Evolutionary conservation across 2,329 filamentous ascomycete species (phyloP).

Genomic region (Rhynchosporium secalis): DNA sequence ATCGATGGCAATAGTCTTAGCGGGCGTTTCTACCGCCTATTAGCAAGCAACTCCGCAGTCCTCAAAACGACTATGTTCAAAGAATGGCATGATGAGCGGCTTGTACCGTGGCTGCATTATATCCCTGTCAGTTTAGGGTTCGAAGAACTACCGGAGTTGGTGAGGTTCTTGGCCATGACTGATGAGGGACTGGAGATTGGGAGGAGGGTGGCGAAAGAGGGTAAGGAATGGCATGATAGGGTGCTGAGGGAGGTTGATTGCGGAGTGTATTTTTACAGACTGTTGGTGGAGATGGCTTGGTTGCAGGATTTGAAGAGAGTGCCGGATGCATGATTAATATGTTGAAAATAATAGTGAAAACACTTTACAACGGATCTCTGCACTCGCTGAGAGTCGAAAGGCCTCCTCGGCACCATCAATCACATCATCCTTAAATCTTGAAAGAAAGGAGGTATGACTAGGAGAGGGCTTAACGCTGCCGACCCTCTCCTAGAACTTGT

Average conservation of each 20-base stretch:
- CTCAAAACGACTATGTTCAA: constrained; percentile 69
- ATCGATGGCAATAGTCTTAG: too few species aligned
- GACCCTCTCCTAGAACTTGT: too few species aligned
- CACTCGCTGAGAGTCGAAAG: too few species aligned
- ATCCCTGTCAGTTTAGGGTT: constrained; percentile 75
- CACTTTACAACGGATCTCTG: too few species aligned
- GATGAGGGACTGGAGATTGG: constrained; percentile 63
- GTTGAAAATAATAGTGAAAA: too few species aligned
- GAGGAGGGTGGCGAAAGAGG: constrained; percentile 60
- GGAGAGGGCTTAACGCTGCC: too few species aligned
- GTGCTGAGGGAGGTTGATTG: constrained; percentile 69
- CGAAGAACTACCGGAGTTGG: constrained; percentile 66
- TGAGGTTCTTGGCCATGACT: constrained; percentile 70
- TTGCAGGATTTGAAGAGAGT: constrained; percentile 28
- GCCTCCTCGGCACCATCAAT: too few species aligned
- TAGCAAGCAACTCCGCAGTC: constrained; percentile 46
- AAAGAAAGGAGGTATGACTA: too few species aligned
- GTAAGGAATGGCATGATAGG: constrained; percentile 69
- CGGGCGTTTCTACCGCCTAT: too few species aligned
- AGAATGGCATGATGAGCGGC: constrained; percentile 75
- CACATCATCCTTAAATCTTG: too few species aligned
- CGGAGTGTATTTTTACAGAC: constrained; percentile 56
- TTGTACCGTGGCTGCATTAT: constrained; percentile 76
- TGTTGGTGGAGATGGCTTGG: constrained; percentile 60
- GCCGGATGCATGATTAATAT: too few species aligned